These are phyloP conservation scores for Brettanomyces sp. DNA, from an alignment of 805 yeast genomes.

Conservation along the genomic window DNA sequence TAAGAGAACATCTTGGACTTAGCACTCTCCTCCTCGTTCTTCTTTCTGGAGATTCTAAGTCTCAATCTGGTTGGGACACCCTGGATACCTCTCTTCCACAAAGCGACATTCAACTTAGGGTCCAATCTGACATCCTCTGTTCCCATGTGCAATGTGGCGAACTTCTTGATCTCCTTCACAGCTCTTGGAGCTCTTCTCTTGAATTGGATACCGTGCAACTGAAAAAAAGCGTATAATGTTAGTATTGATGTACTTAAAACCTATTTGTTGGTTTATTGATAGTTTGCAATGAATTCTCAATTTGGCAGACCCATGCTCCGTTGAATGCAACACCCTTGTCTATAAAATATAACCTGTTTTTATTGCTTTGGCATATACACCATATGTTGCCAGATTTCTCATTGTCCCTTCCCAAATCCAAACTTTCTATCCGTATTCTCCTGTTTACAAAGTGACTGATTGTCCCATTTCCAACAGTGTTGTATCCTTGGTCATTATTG, in stretches of 20 bases:
- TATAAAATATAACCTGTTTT: too few species aligned
- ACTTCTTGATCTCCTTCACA: constrained; percentile 97
- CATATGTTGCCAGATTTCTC: too few species aligned
- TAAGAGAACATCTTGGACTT: constrained; percentile 94
- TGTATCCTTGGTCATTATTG: too few species aligned
- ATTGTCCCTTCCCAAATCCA: too few species aligned
- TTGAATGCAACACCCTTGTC: too few species aligned
- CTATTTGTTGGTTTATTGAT: background rate
- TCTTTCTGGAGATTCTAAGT: constrained; percentile 92
- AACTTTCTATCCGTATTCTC: too few species aligned
- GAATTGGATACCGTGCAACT: constrained; percentile 98
- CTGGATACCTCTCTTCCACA: constrained; percentile 99
- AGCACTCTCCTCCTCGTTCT: constrained; percentile 99
- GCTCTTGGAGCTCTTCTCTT: constrained; percentile 99
- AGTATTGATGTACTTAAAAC: background rate
- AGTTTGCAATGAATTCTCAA: too few species aligned
- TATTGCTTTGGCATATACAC: too few species aligned
- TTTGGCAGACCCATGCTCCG: too few species aligned
- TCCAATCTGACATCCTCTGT: constrained; percentile 98
- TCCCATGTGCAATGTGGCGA: constrained; percentile 98
- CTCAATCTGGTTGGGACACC: constrained; percentile 98
- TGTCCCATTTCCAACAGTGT: too few species aligned
- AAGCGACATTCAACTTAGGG: constrained; percentile 95
- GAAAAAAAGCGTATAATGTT: constrained; percentile 5
- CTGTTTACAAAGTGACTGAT: too few species aligned